These are phyloP conservation scores for Neurospora sp. DNA, from an alignment of 495 filamentous ascomycete genomes.

Conservation along the genomic window DNA sequence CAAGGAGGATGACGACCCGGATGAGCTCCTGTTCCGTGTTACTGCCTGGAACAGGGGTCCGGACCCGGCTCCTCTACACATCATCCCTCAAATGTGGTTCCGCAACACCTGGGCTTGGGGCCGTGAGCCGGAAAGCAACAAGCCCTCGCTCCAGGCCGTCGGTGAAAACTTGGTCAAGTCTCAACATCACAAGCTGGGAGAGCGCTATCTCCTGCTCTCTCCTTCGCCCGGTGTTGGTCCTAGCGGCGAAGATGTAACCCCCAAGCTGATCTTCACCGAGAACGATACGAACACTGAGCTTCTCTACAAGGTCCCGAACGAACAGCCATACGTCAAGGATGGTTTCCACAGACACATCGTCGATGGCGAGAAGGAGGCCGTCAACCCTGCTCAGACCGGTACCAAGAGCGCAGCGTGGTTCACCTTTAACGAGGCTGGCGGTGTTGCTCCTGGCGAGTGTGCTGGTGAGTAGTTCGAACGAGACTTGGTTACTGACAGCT, in stretches of 20 bases:
- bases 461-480: slow-evolving; percentile 37
- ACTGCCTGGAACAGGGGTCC: slow-evolving; percentile 94
- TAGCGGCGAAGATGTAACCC: slow-evolving; percentile 72
- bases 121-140: slow-evolving; percentile 56
- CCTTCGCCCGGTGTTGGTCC: slow-evolving; percentile 77
- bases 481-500: background rate
- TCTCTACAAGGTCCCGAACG: slow-evolving; percentile 69
- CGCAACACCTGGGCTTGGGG: slow-evolving; percentile 96
- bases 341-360: slow-evolving; percentile 87
- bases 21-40: slow-evolving; percentile 87
- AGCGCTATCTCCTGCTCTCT: slow-evolving; percentile 75
- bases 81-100: slow-evolving; percentile 93
- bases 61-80: slow-evolving; percentile 81
- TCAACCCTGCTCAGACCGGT: slow-evolving; percentile 71
- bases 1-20: slow-evolving; percentile 80
- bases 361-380: slow-evolving; percentile 61
- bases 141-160: slow-evolving; percentile 60
- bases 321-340: slow-evolving; percentile 82
- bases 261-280: slow-evolving; percentile 80
- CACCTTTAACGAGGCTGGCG: slow-evolving; percentile 77
- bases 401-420: slow-evolving; percentile 92
- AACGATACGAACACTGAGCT: slow-evolving; percentile 82
- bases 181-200: slow-evolving; percentile 65
- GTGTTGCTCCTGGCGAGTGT: slow-evolving; percentile 80
- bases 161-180: slow-evolving; percentile 58